Percentiles rank a stretch among this genome's conserved stretches.
phyloP scores from a whole-genome alignment of 345 rosid species.

The Bruguiera parviflora region DNA sequence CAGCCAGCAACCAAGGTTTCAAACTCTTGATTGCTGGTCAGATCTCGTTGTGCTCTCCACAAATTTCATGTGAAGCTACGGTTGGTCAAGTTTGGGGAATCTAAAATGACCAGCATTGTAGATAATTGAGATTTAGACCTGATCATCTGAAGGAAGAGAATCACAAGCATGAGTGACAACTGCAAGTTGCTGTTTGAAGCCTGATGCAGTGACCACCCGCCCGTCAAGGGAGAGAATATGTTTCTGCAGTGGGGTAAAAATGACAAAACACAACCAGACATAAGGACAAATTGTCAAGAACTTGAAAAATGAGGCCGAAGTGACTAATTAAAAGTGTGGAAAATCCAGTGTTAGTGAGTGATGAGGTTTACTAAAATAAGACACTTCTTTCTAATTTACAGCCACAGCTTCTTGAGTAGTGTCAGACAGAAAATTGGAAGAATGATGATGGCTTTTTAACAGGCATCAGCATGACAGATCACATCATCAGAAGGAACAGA shows the following conservation, averaged over 20 bases:
- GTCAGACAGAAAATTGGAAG: not conserved
- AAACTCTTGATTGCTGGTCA: too few relatives aligned
- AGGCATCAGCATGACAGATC: conserved; percentile 1
- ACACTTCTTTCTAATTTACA: not conserved
- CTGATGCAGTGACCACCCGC: conserved; percentile 80
- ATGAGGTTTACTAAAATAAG: not conserved
- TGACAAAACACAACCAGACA: not conserved
- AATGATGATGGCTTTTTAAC: not conserved
- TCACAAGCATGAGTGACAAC: conserved; percentile 78
- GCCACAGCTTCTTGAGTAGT: not conserved
- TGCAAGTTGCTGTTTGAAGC: conserved; percentile 73
- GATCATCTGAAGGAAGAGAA: conserved; percentile 79
- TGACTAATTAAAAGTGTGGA: too few relatives aligned
- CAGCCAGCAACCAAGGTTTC: not conserved
- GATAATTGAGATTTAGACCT: conserved; percentile 37
- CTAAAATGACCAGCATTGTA: not conserved
- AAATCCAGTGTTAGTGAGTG: too few relatives aligned
- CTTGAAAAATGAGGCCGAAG: not conserved
- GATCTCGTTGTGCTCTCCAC: not conserved
- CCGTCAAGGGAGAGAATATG: conserved; percentile 82
- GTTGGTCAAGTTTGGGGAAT: not conserved
- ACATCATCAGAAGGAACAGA: not conserved
- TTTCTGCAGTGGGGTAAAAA: conserved; percentile 46
- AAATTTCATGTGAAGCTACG: not conserved
- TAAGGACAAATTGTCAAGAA: not conserved